phyloP scores from a whole-genome alignment of 208 protist species.

The Wallacemonas sp. region DNA sequence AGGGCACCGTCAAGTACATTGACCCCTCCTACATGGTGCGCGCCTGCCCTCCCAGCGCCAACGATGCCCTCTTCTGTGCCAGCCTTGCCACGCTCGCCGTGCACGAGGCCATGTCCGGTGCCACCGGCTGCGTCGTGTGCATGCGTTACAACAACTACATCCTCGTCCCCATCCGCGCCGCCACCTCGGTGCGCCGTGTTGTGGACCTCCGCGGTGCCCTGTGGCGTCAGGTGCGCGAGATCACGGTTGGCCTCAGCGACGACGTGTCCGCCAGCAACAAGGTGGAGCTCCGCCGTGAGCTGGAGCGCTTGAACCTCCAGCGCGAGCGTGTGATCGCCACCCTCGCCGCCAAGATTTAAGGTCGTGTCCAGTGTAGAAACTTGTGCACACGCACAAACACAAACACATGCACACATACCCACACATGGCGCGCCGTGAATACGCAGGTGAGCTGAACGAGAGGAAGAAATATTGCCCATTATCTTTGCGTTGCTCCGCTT shows the following conservation, averaged over 20 bases:
- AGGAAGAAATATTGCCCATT: no score
- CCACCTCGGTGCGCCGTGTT: constrained; percentile 84
- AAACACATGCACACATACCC: background rate
- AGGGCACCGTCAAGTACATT: constrained; percentile 93
- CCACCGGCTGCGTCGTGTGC: constrained; percentile 87
- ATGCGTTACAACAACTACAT: constrained; percentile 92
- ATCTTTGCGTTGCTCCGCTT: background rate
- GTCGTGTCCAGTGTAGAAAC: background rate
- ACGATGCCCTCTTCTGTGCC: constrained; percentile 90
- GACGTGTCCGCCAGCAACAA: constrained; percentile 48
- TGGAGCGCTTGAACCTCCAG: constrained; percentile 63
- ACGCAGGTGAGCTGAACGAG: no score
- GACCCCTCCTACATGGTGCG: constrained; percentile 97
- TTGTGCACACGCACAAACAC: background rate
- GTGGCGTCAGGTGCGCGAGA: constrained; percentile 88
- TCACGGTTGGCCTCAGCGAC: constrained; percentile 83
- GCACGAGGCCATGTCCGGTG: constrained; percentile 89
- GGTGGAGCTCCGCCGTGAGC: constrained; percentile 73
- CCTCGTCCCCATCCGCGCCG: constrained; percentile 85
- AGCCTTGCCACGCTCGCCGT: constrained; percentile 87
- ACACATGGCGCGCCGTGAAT: no score
- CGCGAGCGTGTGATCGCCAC: constrained; percentile 60
- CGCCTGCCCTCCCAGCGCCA: constrained; percentile 86
- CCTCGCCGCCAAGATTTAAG: constrained; percentile 72
- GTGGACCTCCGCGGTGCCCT: constrained; percentile 76